A percentile compares a stretch with the other conserved stretches of the same genome.
phyloP scores from a whole-genome alignment of 1,284 basidiomycete genomes.

The Heterobasidion parviporum region DNA sequence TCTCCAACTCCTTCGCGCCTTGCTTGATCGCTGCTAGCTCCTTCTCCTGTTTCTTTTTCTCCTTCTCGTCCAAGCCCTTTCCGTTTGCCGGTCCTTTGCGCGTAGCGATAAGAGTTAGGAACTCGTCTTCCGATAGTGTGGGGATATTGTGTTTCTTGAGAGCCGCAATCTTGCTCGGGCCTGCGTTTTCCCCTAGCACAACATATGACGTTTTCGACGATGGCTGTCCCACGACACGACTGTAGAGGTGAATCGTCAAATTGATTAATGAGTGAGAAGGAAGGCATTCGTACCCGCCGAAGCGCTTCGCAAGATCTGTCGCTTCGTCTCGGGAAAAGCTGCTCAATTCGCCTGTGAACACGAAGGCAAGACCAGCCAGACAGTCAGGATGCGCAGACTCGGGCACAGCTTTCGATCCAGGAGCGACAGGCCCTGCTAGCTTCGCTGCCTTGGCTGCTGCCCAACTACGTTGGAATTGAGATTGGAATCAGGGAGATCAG shows the following conservation, averaged over 20 bases:
- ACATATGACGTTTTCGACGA: constrained; percentile 91
- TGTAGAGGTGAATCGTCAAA: constrained; percentile 20
- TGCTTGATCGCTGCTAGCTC: constrained; percentile 70
- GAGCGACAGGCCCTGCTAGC: constrained; percentile 63
- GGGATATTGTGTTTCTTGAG: constrained; percentile 76
- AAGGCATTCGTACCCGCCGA: constrained; percentile 65
- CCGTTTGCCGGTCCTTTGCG: constrained; percentile 37
- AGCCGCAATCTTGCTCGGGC: constrained; percentile 77
- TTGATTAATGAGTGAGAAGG: neutral
- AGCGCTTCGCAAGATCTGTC: constrained; percentile 83
- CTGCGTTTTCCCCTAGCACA: constrained; percentile 83
- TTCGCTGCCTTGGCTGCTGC: constrained; percentile 58
- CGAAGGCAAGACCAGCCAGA: constrained; percentile 83
- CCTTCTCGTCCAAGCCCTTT: constrained; percentile 66
- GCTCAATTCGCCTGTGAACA: constrained; percentile 91
- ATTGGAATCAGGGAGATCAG: neutral
- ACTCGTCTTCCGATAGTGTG: constrained; percentile 84
- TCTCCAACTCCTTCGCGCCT: constrained; percentile 72
- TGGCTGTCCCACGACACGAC: constrained; percentile 81
- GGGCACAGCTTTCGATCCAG: constrained; percentile 81
- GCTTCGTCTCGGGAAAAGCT: constrained; percentile 89
- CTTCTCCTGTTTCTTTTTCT: constrained; percentile 74
- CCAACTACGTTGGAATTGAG: constrained; percentile 37
- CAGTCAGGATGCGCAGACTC: constrained; percentile 67
- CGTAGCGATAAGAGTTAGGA: constrained; percentile 75